These are phyloP conservation scores for Suillus plorans DNA, from an alignment of 768 basidiomycete species.

Conservation along the genomic window DNA sequence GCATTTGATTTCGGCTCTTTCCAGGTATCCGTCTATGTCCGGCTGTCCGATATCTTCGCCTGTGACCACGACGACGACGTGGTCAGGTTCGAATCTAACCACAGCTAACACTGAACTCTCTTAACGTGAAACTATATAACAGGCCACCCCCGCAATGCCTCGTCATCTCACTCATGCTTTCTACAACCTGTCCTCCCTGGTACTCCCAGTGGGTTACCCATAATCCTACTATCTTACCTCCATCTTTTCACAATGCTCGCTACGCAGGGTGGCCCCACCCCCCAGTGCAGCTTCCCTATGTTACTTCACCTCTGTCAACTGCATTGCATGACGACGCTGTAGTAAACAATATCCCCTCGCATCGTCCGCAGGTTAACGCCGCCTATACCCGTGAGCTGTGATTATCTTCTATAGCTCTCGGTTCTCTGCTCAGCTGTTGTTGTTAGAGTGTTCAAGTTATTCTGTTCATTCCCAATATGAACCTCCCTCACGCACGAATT, in stretches of 20 bases:
- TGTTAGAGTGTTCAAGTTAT: neutral
- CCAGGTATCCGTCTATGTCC: no score
- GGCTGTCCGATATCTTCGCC: no score
- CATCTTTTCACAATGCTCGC: neutral
- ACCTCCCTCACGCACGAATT: neutral
- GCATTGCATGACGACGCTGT: neutral
- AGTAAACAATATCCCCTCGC: neutral
- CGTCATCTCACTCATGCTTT: neutral
- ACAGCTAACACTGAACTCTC: no score
- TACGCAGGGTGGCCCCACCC: constrained; percentile 4
- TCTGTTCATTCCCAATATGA: neutral
- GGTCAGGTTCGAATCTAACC: no score
- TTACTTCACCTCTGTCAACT: neutral
- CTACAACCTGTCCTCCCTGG: neutral
- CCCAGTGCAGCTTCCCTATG: neutral
- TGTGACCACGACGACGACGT: no score
- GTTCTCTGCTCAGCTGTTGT: neutral
- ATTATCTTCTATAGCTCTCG: neutral
- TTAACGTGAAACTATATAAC: no score
- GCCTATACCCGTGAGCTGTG: neutral
- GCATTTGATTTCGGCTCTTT: no score
- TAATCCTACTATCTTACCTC: neutral
- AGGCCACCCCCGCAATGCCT: no score
- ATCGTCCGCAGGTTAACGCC: neutral
- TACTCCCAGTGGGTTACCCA: neutral